A percentile compares a stretch with the other conserved stretches of the same genome.
Conservation (phyloP, 1,284 basidiomycete genomes). For the Peniophora sp. region DNA sequence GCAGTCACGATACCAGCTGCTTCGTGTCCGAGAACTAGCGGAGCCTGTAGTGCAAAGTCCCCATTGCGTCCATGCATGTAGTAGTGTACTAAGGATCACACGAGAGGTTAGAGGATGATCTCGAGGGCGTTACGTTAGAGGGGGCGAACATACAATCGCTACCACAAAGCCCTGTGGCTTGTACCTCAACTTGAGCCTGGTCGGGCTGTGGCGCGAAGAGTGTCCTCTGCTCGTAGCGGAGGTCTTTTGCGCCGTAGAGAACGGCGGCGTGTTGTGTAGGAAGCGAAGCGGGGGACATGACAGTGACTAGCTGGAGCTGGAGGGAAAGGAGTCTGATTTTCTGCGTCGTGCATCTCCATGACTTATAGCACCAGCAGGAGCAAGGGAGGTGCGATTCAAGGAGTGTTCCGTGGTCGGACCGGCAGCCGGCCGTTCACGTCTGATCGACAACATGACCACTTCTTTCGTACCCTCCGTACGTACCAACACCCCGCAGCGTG, state of each 20-base stretch:
- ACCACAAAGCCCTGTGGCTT: constrained; percentile 87
- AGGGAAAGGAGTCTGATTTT: neutral
- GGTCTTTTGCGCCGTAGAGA: constrained; percentile 65
- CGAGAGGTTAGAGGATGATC: neutral
- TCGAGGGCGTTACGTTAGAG: neutral
- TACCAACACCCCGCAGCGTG: too few relatives aligned
- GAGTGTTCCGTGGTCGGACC: too few relatives aligned
- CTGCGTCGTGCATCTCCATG: too few relatives aligned
- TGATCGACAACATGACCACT: too few relatives aligned
- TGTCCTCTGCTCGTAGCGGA: constrained; percentile 62
- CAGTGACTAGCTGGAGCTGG: constrained; percentile 1
- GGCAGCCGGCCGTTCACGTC: too few relatives aligned
- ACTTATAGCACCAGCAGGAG: too few relatives aligned
- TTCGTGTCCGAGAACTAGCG: constrained; percentile 89
- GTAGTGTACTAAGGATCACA: constrained; percentile 65
- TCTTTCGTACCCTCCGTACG: too few relatives aligned
- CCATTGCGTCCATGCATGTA: constrained; percentile 86
- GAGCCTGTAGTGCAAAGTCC: constrained; percentile 78
- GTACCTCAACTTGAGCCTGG: constrained; percentile 68
- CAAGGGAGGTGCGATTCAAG: too few relatives aligned
- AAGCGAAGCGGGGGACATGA: constrained; percentile 53
- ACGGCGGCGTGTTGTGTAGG: constrained; percentile 56
- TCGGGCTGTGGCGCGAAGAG: constrained; percentile 59
- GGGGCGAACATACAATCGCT: constrained; percentile 61
- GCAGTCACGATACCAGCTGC: constrained; percentile 77